phyloP scores from a whole-genome alignment of 2,329 filamentous ascomycete species.

The Fusarium fujikuroi region DNA sequence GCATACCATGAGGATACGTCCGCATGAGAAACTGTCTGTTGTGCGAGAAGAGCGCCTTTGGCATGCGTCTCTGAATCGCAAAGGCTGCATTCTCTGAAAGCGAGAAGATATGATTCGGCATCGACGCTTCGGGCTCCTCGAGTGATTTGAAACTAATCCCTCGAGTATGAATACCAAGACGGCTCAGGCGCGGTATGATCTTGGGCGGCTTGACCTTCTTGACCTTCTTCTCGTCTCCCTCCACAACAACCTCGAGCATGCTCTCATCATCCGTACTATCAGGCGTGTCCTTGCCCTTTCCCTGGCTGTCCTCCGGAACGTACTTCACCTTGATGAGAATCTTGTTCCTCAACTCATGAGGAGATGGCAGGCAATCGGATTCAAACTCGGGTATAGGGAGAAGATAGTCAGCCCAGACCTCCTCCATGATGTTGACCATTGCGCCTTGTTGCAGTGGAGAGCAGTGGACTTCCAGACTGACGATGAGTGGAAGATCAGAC shows the following conservation, averaged over 20 bases:
- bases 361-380: slow-evolving; percentile 66
- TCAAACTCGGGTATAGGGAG: slow-evolving; percentile 66
- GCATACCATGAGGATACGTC: slow-evolving; percentile 82
- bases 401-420: slow-evolving; percentile 81
- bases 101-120: slow-evolving; percentile 80
- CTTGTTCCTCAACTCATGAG: slow-evolving; percentile 77
- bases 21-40: slow-evolving; percentile 89
- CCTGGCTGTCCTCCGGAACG: neutral
- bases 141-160: slow-evolving; percentile 14
- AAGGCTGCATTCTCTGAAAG: slow-evolving; percentile 83
- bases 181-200: neutral
- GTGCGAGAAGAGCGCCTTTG: slow-evolving; percentile 79
- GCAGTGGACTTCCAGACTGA: slow-evolving; percentile 91
- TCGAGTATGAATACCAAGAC: slow-evolving; percentile 8
- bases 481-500: slow-evolving; percentile 83
- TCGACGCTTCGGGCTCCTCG: slow-evolving; percentile 54
- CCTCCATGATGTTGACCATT: slow-evolving; percentile 94
- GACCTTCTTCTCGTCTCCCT: neutral
- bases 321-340: slow-evolving; percentile 84
- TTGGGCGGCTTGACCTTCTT: slow-evolving; percentile 13
- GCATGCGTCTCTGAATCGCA: slow-evolving; percentile 67
- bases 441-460: slow-evolving; percentile 82
- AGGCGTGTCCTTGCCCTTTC: neutral
- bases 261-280: neutral
- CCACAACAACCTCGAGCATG: neutral